Percentiles rank a stretch among this genome's conserved stretches.
Conservation (phyloP, 352 stramenopile genomes). For the Plasmopara viticola region DNA sequence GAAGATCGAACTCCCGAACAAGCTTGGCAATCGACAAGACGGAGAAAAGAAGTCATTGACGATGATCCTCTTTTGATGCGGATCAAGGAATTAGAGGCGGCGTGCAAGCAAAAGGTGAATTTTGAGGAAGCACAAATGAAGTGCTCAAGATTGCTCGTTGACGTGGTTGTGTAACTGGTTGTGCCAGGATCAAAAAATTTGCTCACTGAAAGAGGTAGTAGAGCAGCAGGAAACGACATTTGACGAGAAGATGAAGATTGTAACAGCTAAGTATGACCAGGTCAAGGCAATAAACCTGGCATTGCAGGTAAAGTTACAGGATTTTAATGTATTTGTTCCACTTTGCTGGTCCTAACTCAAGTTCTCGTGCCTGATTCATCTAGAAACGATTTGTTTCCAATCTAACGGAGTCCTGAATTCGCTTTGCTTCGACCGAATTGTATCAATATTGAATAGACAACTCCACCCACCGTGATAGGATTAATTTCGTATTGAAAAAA, state of each 20-base stretch:
- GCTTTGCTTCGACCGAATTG: background rate
- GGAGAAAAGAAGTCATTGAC: slow-evolving; percentile 15
- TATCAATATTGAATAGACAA: background rate
- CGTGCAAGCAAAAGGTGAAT: slow-evolving; percentile 66
- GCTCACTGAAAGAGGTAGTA: slow-evolving; percentile 54
- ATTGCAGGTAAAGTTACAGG: slow-evolving; percentile 43
- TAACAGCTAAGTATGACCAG: slow-evolving; percentile 70
- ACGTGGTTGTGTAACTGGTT: background rate
- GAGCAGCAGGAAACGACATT: slow-evolving; percentile 63
- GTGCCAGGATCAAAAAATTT: slow-evolving; percentile 54
- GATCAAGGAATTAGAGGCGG: slow-evolving; percentile 64
- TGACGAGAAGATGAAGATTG: slow-evolving; percentile 64
- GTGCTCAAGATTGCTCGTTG: too few relatives aligned
- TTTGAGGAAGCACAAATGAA: background rate
- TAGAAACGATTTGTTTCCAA: slow-evolving; percentile 55
- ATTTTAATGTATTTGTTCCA: background rate
- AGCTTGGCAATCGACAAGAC: slow-evolving; percentile 8
- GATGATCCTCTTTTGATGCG: slow-evolving; percentile 21
- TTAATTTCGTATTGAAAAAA: slow-evolving; percentile 14
- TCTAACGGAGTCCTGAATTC: slow-evolving; percentile 35
- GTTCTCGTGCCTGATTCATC: background rate
- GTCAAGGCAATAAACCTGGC: slow-evolving; percentile 76
- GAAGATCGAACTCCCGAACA: slow-evolving; percentile 8
- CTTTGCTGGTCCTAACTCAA: slow-evolving; percentile 3
- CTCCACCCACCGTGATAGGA: slow-evolving; percentile 12